Evolutionary conservation across 768 basidiomycete genomes (phyloP).

Genomic region (Naematelia encephala): DNA sequence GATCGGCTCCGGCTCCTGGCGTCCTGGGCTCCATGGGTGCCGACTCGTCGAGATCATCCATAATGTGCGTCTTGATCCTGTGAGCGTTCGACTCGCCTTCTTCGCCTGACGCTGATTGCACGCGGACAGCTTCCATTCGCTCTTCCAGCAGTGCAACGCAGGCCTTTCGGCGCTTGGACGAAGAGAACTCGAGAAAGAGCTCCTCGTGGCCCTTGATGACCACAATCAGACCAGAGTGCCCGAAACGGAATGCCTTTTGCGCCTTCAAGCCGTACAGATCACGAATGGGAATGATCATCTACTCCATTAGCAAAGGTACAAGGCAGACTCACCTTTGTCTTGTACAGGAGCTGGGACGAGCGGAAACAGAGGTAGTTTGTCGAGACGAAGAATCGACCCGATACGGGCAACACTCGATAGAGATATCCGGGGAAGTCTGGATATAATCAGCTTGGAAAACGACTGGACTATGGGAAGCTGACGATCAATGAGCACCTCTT

Average conservation of each 20-base stretch:
- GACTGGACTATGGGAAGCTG: constrained; percentile 50
- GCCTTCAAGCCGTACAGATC: constrained; percentile 82
- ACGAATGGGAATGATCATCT: constrained; percentile 93
- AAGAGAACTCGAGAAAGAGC: constrained; percentile 89
- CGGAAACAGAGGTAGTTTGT: constrained; percentile 92
- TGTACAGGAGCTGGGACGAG: constrained; percentile 74
- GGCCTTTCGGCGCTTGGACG: constrained; percentile 72
- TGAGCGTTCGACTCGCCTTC: constrained; percentile 33
- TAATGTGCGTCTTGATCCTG: constrained; percentile 63
- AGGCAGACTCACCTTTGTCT: constrained; percentile 75
- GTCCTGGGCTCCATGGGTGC: constrained; percentile 24
- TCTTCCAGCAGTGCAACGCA: constrained; percentile 72
- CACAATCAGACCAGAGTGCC: constrained; percentile 81
- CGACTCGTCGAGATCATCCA: constrained; percentile 76
- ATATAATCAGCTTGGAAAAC: constrained; percentile 4
- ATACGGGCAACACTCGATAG: constrained; percentile 82
- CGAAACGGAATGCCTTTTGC: constrained; percentile 82
- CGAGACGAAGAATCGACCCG: constrained; percentile 85
- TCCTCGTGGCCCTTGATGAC: constrained; percentile 96
- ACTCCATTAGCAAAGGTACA: constrained; percentile 1
- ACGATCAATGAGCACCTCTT: constrained; percentile 84
- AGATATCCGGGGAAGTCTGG: constrained; percentile 88
- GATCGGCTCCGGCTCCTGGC: constrained; percentile 6
- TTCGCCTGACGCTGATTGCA: constrained; percentile 47
- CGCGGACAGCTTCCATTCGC: constrained; percentile 71